Conservation (phyloP, 768 basidiomycete species). For the Steccherinum ochraceum region DNA sequence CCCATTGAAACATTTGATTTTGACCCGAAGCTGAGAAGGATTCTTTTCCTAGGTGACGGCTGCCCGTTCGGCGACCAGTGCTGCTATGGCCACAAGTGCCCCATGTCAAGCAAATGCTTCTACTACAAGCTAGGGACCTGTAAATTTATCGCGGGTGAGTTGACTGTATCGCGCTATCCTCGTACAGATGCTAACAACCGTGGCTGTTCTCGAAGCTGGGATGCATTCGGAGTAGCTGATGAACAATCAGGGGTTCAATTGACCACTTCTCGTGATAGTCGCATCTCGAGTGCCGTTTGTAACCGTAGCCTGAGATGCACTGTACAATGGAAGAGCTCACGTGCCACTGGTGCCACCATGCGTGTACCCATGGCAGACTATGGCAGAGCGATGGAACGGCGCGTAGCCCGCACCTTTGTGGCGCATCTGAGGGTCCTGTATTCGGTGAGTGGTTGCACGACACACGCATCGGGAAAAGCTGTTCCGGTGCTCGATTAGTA, state of each 20-base stretch:
- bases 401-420: too few relatives aligned
- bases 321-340: not conserved
- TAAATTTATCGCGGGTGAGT: constrained; percentile 56
- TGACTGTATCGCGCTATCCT: not conserved
- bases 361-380: too few relatives aligned
- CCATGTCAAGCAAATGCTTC: constrained; percentile 40
- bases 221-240: constrained; percentile 28
- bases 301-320: not conserved
- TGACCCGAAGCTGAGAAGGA: too few relatives aligned
- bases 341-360: not conserved
- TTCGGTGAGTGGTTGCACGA: not conserved
- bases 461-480: too few relatives aligned
- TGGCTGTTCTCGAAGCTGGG: constrained; percentile 24
- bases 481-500: too few relatives aligned
- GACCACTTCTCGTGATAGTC: not conserved
- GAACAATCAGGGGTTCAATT: not conserved
- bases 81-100: constrained; percentile 23
- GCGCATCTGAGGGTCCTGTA: not conserved
- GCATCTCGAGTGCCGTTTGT: not conserved
- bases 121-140: constrained; percentile 50
- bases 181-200: not conserved
- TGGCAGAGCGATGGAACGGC: too few relatives aligned
- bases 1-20: constrained; percentile 10
- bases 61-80: constrained; percentile 59
- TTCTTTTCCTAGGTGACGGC: constrained; percentile 34